A percentile compares a stretch with the other conserved stretches of the same genome.
These are phyloP conservation scores for Aspergillus sp. DNA, from an alignment of 2,329 filamentous ascomycete species.

Conservation along the genomic window DNA sequence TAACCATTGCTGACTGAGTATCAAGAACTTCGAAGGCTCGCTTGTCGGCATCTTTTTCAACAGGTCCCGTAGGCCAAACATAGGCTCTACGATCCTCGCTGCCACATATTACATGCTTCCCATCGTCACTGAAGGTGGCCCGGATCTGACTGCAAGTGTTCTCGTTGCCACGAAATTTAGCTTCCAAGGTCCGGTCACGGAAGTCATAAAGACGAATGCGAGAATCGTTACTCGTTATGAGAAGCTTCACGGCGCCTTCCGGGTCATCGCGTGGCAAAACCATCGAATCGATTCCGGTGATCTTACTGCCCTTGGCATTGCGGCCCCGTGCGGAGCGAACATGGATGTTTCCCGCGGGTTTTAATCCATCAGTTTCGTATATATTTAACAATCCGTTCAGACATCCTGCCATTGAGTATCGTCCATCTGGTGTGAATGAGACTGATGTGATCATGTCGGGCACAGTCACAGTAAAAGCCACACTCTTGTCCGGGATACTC, in stretches of 20 bases:
- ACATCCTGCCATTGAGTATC: conserved; percentile 82
- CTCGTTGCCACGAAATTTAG: conserved; percentile 88
- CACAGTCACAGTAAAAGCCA: conserved; percentile 75
- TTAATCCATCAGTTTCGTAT: conserved; percentile 89
- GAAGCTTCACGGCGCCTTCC: conserved; percentile 71
- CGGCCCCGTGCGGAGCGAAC: conserved; percentile 90
- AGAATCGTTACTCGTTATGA: conserved; percentile 95
- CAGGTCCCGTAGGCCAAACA: conserved; percentile 72
- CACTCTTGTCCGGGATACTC: conserved; percentile 96
- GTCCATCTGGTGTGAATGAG: conserved; percentile 89
- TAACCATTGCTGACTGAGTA: conserved; percentile 84
- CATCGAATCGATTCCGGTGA: conserved; percentile 86
- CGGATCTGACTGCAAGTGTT: conserved; percentile 89
- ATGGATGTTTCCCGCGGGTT: conserved; percentile 80
- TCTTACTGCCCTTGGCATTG: conserved; percentile 95
- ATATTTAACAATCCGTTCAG: conserved; percentile 83
- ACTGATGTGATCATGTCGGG: conserved; percentile 92
- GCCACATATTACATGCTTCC: conserved; percentile 81
- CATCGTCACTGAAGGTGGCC: conserved; percentile 84
- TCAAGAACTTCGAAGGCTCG: conserved; percentile 85
- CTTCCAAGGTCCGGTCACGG: conserved; percentile 77
- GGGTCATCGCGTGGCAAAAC: conserved; percentile 56
- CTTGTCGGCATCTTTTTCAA: conserved; percentile 73
- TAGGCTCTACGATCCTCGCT: conserved; percentile 90
- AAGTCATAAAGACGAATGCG: conserved; percentile 87